Evolutionary conservation across 176 grass and related monocot genomes (phyloP).

Genomic region (Microstegium vimineum): DNA sequence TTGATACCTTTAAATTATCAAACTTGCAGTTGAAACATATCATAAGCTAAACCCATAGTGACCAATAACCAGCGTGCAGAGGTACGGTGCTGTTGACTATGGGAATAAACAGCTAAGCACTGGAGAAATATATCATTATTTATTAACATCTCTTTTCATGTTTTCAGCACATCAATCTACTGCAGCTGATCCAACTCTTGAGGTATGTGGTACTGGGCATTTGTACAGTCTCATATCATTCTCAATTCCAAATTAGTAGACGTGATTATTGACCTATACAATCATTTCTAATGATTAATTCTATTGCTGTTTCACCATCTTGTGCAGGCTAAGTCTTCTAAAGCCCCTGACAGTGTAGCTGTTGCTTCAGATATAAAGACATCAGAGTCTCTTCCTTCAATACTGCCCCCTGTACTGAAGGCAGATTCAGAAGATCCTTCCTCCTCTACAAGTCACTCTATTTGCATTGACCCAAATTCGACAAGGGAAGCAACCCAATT

Average conservation of each 20-base stretch:
- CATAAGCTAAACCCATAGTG: not conserved
- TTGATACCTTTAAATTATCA: not conserved
- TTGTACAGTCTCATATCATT: not conserved
- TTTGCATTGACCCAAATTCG: constrained; percentile 35
- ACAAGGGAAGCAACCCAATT: constrained; percentile 59
- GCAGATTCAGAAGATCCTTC: constrained; percentile 30
- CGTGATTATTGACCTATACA: not conserved
- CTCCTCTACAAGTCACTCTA: constrained; percentile 36
- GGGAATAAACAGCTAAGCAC: not conserved
- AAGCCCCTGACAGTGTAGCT: constrained; percentile 39
- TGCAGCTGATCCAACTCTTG: constrained; percentile 25
- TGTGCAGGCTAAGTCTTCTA: constrained; percentile 40
- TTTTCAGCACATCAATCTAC: constrained; percentile 58
- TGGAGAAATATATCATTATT: not conserved
- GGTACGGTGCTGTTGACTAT: not conserved
- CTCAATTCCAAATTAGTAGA: constrained; percentile 1
- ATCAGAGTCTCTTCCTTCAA: constrained; percentile 50
- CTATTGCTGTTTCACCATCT: not conserved
- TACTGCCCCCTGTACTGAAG: constrained; percentile 28
- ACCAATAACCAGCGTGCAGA: not conserved
- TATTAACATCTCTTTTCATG: constrained; percentile 33
- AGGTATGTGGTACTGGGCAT: constrained; percentile 44
- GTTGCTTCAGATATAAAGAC: constrained; percentile 54
- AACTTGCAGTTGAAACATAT: not conserved
- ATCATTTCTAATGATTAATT: not conserved